Conservation (phyloP, 257 asterid genomes). For the Henckelia pumila region DNA sequence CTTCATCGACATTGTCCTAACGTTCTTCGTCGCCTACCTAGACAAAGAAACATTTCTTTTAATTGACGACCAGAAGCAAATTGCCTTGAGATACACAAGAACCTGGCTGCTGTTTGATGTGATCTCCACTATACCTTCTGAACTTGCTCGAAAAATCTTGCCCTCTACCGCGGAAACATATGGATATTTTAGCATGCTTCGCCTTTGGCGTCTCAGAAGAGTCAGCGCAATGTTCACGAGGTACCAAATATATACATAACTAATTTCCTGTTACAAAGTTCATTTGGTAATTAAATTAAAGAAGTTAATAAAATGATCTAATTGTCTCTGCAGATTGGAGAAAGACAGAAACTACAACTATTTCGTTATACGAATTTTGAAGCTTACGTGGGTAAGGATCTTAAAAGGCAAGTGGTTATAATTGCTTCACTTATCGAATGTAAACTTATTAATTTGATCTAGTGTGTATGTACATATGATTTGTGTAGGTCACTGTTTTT, state of each 20-base stretch:
- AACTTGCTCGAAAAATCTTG: slow-evolving; percentile 34
- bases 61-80: slow-evolving; percentile 46
- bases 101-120: slow-evolving; percentile 63
- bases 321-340: slow-evolving; percentile 55
- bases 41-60: slow-evolving; percentile 58
- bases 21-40: slow-evolving; percentile 87
- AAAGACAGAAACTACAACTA: slow-evolving; percentile 64
- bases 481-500: slow-evolving; percentile 63
- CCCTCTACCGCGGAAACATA: slow-evolving; percentile 39
- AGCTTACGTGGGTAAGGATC: slow-evolving; percentile 64
- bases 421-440: slow-evolving; percentile 1
- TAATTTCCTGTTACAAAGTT: slow-evolving; percentile 4
- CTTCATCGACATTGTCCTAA: slow-evolving; percentile 56
- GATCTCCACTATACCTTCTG: slow-evolving; percentile 65
- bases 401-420: slow-evolving; percentile 12
- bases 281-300: neutral
- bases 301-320: neutral
- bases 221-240: slow-evolving; percentile 68
- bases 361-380: slow-evolving; percentile 54
- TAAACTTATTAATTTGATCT: slow-evolving; percentile 1
- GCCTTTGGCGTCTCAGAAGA: slow-evolving; percentile 86
- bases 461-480: slow-evolving; percentile 22
- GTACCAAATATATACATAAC: no score
- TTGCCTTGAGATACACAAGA: slow-evolving; percentile 55
- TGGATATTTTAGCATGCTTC: slow-evolving; percentile 66